A percentile compares a stretch with the other conserved stretches of the same genome.
Evolutionary conservation across 192 early-diverging fungal species (phyloP).

Genomic region (Diversispora epigaea): DNA sequence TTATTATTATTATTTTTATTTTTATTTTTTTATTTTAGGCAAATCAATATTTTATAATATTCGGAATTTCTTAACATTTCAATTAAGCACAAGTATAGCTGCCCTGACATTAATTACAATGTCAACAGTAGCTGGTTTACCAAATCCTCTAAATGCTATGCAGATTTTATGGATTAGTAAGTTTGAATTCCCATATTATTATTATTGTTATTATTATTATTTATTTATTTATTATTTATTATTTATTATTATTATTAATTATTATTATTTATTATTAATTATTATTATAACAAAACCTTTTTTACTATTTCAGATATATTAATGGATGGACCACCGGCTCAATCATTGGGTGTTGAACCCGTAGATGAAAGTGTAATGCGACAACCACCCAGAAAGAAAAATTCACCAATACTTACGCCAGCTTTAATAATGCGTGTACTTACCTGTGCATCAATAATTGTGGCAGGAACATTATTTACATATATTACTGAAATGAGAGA

Average conservation of each 20-base stretch:
- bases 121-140: conserved; percentile 79
- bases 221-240: background rate
- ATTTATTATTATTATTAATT: conserved; percentile 6
- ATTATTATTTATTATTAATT: conserved; percentile 1
- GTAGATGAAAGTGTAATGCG: conserved; percentile 90
- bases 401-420: conserved; percentile 78
- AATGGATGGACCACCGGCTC: conserved; percentile 97
- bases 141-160: conserved; percentile 96
- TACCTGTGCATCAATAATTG: conserved; percentile 77
- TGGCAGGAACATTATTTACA: conserved; percentile 80
- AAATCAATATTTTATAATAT: conserved; percentile 99
- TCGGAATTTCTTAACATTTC: conserved; percentile 95
- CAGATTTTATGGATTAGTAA: conserved; percentile 98
- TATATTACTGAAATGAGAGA: conserved; percentile 78
- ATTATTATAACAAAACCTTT: too few relatives aligned
- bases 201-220: conserved; percentile 6
- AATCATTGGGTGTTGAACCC: conserved; percentile 93
- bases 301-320: conserved; percentile 72
- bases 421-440: conserved; percentile 72
- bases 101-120: conserved; percentile 87
- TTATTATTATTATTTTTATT: background rate
- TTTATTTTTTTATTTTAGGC: conserved; percentile 43
- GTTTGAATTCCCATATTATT: conserved; percentile 29
- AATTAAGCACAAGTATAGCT: conserved; percentile 90
- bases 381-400: conserved; percentile 77